Percentiles rank a stretch among this genome's conserved stretches.
Conservation (phyloP, 2,329 filamentous ascomycete genomes). For the Verticillium zaregamsianum region DNA sequence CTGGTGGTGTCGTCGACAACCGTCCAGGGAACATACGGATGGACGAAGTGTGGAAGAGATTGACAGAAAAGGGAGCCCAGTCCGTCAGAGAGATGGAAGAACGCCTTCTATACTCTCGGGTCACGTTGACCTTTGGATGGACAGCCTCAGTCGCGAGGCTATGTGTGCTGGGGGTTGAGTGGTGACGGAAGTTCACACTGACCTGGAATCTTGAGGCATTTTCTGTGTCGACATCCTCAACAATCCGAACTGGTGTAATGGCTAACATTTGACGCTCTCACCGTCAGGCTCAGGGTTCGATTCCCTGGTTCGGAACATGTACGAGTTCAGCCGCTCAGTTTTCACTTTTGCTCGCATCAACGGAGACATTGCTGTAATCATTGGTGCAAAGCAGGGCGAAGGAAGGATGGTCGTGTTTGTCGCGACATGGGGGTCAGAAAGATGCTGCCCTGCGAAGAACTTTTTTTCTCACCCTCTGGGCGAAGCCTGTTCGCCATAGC, state of each 20-base stretch:
- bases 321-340: background rate
- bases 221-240: background rate
- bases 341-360: background rate
- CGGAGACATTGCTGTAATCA: too few species aligned
- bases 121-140: conserved; percentile 55
- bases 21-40: conserved; percentile 24
- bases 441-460: too few species aligned
- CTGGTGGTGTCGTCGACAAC: conserved; percentile 34
- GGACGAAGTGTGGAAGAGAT: conserved; percentile 23
- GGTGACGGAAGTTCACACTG: conserved; percentile 18
- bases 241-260: conserved; percentile 4
- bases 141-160: conserved; percentile 31
- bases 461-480: too few species aligned
- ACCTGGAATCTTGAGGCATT: background rate
- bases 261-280: conserved; percentile 5
- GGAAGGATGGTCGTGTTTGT: too few species aligned
- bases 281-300: conserved; percentile 5
- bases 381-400: too few species aligned
- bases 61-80: conserved; percentile 25
- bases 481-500: too few species aligned
- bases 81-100: conserved; percentile 46
- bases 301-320: conserved; percentile 2
- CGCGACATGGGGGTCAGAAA: too few species aligned
- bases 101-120: conserved; percentile 43
- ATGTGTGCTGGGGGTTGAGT: conserved; percentile 37